Evolutionary conservation across 2,329 filamentous ascomycete species (phyloP), one percentile per base, ranked within the genome.

Genomic region (Ophiostoma angusticollis): DNA sequence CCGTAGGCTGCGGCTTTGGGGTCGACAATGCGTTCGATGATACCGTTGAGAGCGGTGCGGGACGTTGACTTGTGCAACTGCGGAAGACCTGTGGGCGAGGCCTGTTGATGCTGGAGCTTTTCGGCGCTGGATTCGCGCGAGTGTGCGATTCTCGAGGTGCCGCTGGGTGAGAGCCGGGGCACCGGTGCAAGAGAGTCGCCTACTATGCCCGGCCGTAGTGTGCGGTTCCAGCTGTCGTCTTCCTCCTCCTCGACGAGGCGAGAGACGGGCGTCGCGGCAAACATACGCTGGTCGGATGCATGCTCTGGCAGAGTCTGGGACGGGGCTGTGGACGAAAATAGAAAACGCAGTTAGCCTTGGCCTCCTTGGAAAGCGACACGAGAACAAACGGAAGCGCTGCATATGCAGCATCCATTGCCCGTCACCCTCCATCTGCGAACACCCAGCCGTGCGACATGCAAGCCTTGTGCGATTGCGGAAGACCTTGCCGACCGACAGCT

Each of bases 1-100:
- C 84, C 84, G 67, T 96, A 78, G 18, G 65, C 53, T 24, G 62
- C 62, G 31, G 60, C 59, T 53, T 76, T 78, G 34, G 63, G 65
- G 48, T 78, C 74, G 43, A 68, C 58, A n/a, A 64, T 54, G 48
- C 70, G 65, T 50, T 74, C 71, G 43, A 67, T 57, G 36, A 66
- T 56, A 23, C 57, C 58, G 40, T 57, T 61, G 19, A 65, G 50
- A 29, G 52, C 59, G 21, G 58, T 54, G 45, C 67, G 64, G 41
- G 63, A 58, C 2, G 46, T 33, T 25, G 61, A 53, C 25, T 57
- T 52, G 49, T 65, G 64, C 31, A 65, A 47, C 40, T 62, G 59
- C 57, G 60, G 48, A n/a, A 53, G 52, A 23, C 50, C 46, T 13
- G 50, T 40, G 17, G 53, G 33, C 8, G 50, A 50, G 17, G 47